Percentiles rank a stretch among this genome's conserved stretches.
Evolutionary conservation across 768 basidiomycete species (phyloP).

Genomic region (Pisolithus tinctorius): DNA sequence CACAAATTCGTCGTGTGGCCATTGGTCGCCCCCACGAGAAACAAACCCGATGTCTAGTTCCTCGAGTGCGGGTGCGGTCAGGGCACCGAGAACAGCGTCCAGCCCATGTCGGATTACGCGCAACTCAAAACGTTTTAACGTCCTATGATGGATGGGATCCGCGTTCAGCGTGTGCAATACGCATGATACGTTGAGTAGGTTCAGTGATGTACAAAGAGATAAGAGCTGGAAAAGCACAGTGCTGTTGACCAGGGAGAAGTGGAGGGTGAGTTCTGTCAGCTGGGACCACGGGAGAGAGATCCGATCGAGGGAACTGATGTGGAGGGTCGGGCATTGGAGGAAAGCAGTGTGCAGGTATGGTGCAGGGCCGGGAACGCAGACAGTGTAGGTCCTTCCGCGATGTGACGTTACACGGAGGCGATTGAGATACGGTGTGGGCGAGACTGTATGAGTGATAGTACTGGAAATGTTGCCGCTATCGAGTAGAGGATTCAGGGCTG

Average conservation of each 20-base stretch:
- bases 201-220: slow-evolving; percentile 15
- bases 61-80: slow-evolving; percentile 22
- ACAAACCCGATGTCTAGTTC: slow-evolving; percentile 28
- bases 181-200: slow-evolving; percentile 15
- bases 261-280: slow-evolving; percentile 20
- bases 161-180: slow-evolving; percentile 3
- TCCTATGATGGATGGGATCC: slow-evolving; percentile 13
- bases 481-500: slow-evolving; percentile 17
- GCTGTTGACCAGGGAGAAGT: slow-evolving; percentile 21
- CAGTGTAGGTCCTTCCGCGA: not conserved
- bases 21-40: slow-evolving; percentile 20
- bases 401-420: slow-evolving; percentile 1
- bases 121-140: slow-evolving; percentile 21
- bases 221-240: slow-evolving; percentile 18
- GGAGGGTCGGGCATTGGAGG: slow-evolving; percentile 15
- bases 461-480: slow-evolving; percentile 2
- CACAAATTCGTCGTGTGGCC: slow-evolving; percentile 22
- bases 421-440: slow-evolving; percentile 14
- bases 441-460: slow-evolving; percentile 15
- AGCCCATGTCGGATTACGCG: slow-evolving; percentile 23
- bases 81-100: slow-evolving; percentile 10
- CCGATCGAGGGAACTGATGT: slow-evolving; percentile 17
- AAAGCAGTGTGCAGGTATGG: slow-evolving; percentile 13
- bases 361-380: not conserved
- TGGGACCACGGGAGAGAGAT: slow-evolving; percentile 23